Evolutionary conservation across 2,329 filamentous ascomycete genomes (phyloP).

Genomic region (Curvularia sp.): DNA sequence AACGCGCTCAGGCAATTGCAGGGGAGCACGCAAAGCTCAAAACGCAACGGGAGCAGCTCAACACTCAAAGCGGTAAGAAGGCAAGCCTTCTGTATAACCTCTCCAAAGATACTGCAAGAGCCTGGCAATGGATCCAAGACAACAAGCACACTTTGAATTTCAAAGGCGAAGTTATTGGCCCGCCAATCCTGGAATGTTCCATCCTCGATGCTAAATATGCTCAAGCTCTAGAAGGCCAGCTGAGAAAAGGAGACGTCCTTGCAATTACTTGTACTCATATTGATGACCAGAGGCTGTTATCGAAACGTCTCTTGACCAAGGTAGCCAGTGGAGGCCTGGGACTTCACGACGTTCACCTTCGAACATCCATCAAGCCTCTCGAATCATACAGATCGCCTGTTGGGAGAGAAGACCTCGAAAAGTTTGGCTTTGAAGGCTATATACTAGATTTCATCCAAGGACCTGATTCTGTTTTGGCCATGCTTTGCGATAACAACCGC

Average conservation of each 20-base stretch:
- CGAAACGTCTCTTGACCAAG: conserved; percentile 65
- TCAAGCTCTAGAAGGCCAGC: conserved; percentile 64
- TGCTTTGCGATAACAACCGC: conserved; percentile 78
- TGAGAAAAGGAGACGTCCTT: conserved; percentile 61
- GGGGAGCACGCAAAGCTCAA: conserved; percentile 38
- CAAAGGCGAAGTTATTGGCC: conserved; percentile 78
- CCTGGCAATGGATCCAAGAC: conserved; percentile 82
- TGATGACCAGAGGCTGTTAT: conserved; percentile 77
- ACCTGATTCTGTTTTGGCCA: conserved; percentile 81
- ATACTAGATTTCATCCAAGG: conserved; percentile 80
- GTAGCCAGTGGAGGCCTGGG: conserved; percentile 55
- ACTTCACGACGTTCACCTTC: conserved; percentile 74
- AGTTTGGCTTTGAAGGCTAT: conserved; percentile 77
- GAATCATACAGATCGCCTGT: conserved; percentile 64
- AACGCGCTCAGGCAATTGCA: conserved; percentile 18
- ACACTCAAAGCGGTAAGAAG: conserved; percentile 50
- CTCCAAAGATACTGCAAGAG: conserved; percentile 69
- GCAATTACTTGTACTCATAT: conserved; percentile 77
- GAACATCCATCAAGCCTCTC: conserved; percentile 65
- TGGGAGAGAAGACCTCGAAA: conserved; percentile 60
- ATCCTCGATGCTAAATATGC: conserved; percentile 75
- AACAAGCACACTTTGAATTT: conserved; percentile 68
- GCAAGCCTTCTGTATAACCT: conserved; percentile 66
- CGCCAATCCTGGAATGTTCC: conserved; percentile 80
- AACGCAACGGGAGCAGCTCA: conserved; percentile 26